Evolutionary conservation across 225 moss, liverwort and hornwort species (phyloP).

Genomic region (Marchantia polymorpha): DNA sequence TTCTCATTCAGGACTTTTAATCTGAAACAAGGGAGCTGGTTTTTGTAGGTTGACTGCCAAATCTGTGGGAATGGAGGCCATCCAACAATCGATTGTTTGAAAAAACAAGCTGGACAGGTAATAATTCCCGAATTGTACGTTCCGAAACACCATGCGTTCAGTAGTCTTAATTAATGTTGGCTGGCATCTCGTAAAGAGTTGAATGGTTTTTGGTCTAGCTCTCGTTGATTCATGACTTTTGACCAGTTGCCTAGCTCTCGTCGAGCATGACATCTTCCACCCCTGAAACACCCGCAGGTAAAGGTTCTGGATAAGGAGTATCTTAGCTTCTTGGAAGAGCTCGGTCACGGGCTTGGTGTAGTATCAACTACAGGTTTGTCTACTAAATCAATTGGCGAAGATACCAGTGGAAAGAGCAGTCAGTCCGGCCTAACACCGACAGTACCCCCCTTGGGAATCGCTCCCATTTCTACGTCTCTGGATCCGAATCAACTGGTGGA

Average conservation of each 20-base stretch:
- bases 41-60: slow-evolving; percentile 54
- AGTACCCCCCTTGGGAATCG: background rate
- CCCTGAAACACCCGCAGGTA: slow-evolving; percentile 33
- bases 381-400: slow-evolving; percentile 31
- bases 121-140: background rate
- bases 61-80: slow-evolving; percentile 84
- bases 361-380: slow-evolving; percentile 7
- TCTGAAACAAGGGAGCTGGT: background rate
- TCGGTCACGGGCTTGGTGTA: slow-evolving; percentile 65
- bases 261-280: background rate
- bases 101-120: slow-evolving; percentile 40
- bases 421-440: background rate
- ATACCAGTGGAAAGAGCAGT: background rate
- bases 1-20: too few species aligned
- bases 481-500: slow-evolving; percentile 38
- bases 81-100: slow-evolving; percentile 66
- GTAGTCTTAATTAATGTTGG: background rate
- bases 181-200: background rate
- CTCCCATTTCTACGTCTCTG: slow-evolving; percentile 11
- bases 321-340: slow-evolving; percentile 75
- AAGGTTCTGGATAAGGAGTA: slow-evolving; percentile 70
- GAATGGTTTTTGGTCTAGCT: background rate
- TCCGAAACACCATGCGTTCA: background rate
- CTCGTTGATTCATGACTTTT: background rate
- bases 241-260: background rate